These are phyloP conservation scores for Fusarium albosuccineum DNA, from an alignment of 2,329 filamentous ascomycete species.

Conservation along the genomic window DNA sequence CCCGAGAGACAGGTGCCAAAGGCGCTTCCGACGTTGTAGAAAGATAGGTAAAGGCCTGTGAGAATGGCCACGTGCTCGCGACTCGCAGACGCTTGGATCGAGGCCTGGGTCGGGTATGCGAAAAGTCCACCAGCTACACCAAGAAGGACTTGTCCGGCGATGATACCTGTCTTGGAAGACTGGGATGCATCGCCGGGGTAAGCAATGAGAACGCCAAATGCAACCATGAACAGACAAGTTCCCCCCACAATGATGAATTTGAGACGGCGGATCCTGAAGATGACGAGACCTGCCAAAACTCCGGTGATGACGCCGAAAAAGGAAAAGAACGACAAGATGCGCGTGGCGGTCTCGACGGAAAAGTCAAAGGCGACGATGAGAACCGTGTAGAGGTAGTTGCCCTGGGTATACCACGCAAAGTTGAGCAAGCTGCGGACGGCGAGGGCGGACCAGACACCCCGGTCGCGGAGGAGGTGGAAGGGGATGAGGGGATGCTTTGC, in stretches of 20 bases:
- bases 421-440: slow-evolving; percentile 65
- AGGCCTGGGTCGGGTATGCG: slow-evolving; percentile 57
- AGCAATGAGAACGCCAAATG: slow-evolving; percentile 68
- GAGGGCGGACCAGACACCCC: slow-evolving; percentile 72
- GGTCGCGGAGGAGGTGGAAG: slow-evolving; percentile 68
- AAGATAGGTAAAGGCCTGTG: slow-evolving; percentile 55
- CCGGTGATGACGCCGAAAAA: slow-evolving; percentile 68
- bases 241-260: slow-evolving; percentile 71
- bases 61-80: slow-evolving; percentile 56
- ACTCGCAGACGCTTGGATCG: slow-evolving; percentile 55
- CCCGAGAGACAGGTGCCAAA: slow-evolving; percentile 57
- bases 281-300: slow-evolving; percentile 63
- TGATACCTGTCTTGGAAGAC: slow-evolving; percentile 62
- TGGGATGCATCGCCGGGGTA: slow-evolving; percentile 63
- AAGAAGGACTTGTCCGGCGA: slow-evolving; percentile 68
- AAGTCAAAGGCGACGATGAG: slow-evolving; percentile 71
- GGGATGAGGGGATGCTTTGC: slow-evolving; percentile 67
- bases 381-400: slow-evolving; percentile 71
- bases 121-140: slow-evolving; percentile 72
- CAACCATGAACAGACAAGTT: slow-evolving; percentile 67
- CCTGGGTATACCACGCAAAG: slow-evolving; percentile 69
- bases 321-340: slow-evolving; percentile 68
- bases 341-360: slow-evolving; percentile 65
- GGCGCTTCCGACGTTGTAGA: slow-evolving; percentile 58
- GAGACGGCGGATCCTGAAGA: slow-evolving; percentile 65